Evolutionary conservation across 1,139 yeast species (phyloP).

Genomic region (Pichia sp.): DNA sequence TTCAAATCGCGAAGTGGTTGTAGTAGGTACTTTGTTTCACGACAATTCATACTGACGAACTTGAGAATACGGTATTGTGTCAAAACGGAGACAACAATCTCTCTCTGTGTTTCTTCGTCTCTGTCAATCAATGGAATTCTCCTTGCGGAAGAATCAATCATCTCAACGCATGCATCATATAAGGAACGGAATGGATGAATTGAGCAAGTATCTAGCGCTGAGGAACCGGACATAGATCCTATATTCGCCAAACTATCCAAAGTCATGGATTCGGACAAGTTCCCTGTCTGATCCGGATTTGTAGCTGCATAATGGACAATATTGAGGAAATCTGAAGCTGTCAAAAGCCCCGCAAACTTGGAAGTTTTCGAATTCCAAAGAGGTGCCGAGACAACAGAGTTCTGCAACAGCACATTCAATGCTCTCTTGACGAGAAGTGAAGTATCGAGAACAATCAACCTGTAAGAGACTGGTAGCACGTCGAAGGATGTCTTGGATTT

Average conservation of each 20-base stretch:
- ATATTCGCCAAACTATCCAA: slow-evolving; percentile 49
- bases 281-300: slow-evolving; percentile 80
- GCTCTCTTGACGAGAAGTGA: slow-evolving; percentile 87
- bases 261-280: slow-evolving; percentile 56
- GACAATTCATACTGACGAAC: slow-evolving; percentile 93
- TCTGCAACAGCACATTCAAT: slow-evolving; percentile 81
- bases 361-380: slow-evolving; percentile 90
- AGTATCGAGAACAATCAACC: slow-evolving; percentile 90
- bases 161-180: slow-evolving; percentile 89
- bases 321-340: slow-evolving; percentile 88
- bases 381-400: slow-evolving; percentile 94
- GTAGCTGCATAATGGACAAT: slow-evolving; percentile 94
- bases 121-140: slow-evolving; percentile 92
- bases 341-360: slow-evolving; percentile 87
- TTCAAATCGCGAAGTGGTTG: slow-evolving; percentile 65
- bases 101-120: slow-evolving; percentile 89
- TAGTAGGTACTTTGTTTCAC: slow-evolving; percentile 80
- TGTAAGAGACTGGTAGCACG: slow-evolving; percentile 90
- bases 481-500: slow-evolving; percentile 94
- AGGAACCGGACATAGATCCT: slow-evolving; percentile 47
- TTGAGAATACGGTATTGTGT: slow-evolving; percentile 95
- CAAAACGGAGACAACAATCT: slow-evolving; percentile 88
- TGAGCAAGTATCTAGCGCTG: slow-evolving; percentile 79
- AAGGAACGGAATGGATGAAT: slow-evolving; percentile 89
- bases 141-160: slow-evolving; percentile 85